A percentile compares a stretch with the other conserved stretches of the same genome.
Conservation (phyloP, 345 rosid genomes). For the Rhodomyrtus tomentosa region DNA sequence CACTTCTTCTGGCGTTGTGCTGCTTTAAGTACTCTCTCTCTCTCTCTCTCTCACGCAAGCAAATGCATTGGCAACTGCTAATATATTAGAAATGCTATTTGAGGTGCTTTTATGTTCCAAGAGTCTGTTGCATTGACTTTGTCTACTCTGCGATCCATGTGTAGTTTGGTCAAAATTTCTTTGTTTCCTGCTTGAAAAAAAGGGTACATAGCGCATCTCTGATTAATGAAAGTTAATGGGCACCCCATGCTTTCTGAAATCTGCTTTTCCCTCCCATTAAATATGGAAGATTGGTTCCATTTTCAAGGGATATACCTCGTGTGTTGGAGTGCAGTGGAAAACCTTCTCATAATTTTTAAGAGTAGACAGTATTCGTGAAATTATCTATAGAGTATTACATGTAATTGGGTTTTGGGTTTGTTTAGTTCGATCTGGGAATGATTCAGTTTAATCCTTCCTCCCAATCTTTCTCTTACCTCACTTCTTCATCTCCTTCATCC, state of each 20-base stretch:
- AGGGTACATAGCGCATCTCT: background rate
- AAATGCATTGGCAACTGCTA: background rate
- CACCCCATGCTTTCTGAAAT: background rate
- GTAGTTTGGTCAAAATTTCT: background rate
- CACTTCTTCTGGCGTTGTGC: background rate
- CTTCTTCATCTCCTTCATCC: background rate
- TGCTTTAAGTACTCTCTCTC: background rate
- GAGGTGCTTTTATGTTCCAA: background rate
- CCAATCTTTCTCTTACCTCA: background rate
- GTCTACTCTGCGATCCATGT: background rate
- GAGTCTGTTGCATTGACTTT: background rate
- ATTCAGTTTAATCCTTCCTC: background rate
- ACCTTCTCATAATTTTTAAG: background rate
- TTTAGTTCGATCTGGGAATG: background rate
- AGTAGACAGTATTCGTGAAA: background rate
- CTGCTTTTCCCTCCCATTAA: background rate
- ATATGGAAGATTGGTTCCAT: background rate
- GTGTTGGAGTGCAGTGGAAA: background rate
- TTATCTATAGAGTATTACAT: background rate
- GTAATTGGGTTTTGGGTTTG: background rate
- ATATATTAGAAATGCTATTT: background rate
- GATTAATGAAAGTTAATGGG: background rate
- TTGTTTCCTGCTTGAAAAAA: background rate
- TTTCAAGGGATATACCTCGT: background rate
- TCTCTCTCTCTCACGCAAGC: background rate